Evolutionary conservation across 2,329 filamentous ascomycete species (phyloP).

Genomic region (Penicillium oxalicum): DNA sequence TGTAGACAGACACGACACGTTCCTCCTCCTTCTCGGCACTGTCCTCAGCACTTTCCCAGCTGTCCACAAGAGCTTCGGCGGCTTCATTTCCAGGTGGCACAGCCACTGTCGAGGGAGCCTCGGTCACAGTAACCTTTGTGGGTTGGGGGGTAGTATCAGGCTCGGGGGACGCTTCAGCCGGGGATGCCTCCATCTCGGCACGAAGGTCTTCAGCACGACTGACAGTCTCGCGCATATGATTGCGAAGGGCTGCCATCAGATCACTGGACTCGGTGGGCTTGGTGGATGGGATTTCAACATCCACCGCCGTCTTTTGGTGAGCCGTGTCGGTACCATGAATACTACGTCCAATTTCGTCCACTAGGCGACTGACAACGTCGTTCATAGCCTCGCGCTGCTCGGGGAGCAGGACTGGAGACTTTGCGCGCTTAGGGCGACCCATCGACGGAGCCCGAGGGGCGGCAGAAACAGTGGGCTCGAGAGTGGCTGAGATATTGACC

Average conservation of each 20-base stretch:
- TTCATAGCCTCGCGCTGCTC: slow-evolving; percentile 60
- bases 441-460: slow-evolving; percentile 4
- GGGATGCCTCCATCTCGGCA: slow-evolving; percentile 41
- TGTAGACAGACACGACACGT: slow-evolving; percentile 71
- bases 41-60: slow-evolving; percentile 81
- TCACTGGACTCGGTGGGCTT: slow-evolving; percentile 34
- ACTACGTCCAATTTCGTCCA: slow-evolving; percentile 52
- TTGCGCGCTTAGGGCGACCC: slow-evolving; percentile 13
- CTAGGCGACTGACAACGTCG: slow-evolving; percentile 62
- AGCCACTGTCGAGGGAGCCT: slow-evolving; percentile 43
- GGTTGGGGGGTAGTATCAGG: slow-evolving; percentile 43
- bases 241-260: slow-evolving; percentile 28
- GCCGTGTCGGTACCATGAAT: slow-evolving; percentile 33
- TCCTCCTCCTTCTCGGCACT: slow-evolving; percentile 60
- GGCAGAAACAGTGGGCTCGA: slow-evolving; percentile 9
- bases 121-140: slow-evolving; percentile 44
- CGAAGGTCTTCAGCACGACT: slow-evolving; percentile 43
- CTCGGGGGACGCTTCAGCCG: slow-evolving; percentile 25
- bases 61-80: slow-evolving; percentile 62
- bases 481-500: slow-evolving; percentile 18
- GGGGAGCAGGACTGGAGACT: slow-evolving; percentile 24
- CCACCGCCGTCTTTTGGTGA: slow-evolving; percentile 43
- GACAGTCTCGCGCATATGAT: slow-evolving; percentile 36
- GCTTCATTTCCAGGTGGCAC: slow-evolving; percentile 54
- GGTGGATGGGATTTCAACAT: slow-evolving; percentile 40